A percentile compares a stretch with the other conserved stretches of the same genome.
phyloP scores from a whole-genome alignment of 495 filamentous ascomycete species.

The Aspergillus saccharolyticus region DNA sequence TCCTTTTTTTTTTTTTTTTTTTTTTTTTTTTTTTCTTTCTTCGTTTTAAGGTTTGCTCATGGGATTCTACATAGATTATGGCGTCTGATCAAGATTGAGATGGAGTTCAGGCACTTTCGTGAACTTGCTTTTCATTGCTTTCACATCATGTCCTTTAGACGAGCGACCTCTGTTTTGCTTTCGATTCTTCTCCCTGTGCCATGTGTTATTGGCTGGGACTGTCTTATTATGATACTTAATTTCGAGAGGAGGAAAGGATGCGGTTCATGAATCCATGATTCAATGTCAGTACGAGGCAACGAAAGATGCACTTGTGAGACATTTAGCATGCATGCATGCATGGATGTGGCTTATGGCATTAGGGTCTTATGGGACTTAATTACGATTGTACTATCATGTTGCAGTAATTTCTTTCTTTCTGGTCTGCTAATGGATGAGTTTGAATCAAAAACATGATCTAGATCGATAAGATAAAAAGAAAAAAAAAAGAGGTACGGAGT shows the following conservation, averaged over 20 bases:
- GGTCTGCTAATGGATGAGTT: too few relatives aligned
- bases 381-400: not conserved
- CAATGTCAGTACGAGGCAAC: slow-evolving; percentile 21
- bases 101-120: slow-evolving; percentile 27
- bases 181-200: slow-evolving; percentile 5
- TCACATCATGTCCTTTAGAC: slow-evolving; percentile 18
- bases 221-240: slow-evolving; percentile 12
- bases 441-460: too few relatives aligned
- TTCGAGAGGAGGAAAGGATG: not conserved
- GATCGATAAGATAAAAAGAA: too few relatives aligned
- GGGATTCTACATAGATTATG: slow-evolving; percentile 36
- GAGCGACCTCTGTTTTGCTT: slow-evolving; percentile 12
- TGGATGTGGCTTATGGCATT: slow-evolving; percentile 18
- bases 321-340: slow-evolving; percentile 15
- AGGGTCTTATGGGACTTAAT: slow-evolving; percentile 8
- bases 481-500: not conserved
- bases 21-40: too few relatives aligned
- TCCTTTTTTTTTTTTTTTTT: too few relatives aligned
- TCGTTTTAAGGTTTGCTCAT: slow-evolving; percentile 16
- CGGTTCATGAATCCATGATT: slow-evolving; percentile 6
- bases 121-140: slow-evolving; percentile 7
- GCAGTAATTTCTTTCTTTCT: too few relatives aligned
- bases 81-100: slow-evolving; percentile 31
- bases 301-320: slow-evolving; percentile 17
- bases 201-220: not conserved